Evolutionary conservation across 2,329 filamentous ascomycete genomes (phyloP), one percentile per base, ranked within the genome.

Genomic region (Hypoxylon sp.): DNA sequence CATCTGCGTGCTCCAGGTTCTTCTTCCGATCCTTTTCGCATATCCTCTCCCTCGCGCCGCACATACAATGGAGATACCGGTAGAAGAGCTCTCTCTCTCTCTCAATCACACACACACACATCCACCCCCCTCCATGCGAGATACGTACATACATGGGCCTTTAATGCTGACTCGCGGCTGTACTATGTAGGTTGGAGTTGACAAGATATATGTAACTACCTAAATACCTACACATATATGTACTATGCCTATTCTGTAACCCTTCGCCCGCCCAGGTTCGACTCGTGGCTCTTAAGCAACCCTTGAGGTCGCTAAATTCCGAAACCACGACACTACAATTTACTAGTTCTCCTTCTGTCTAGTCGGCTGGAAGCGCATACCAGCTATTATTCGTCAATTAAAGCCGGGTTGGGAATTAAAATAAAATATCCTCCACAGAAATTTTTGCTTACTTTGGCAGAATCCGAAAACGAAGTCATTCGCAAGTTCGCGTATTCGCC

Each of bases 331-430:
- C 45, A 56, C 41, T 57, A 45, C 34, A 46, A 36, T 49, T 25
- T 25, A 60, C 43, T 66, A 63, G 51, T n/a, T 58, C 56, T 52
- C 46, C 17, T 64, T 60, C 30, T 57, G 55, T 62, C 52, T 60
- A 61, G 64, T 60, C 49, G 34, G 51, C 52, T 52, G 56, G 46
- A 62, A 48, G 34, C 41, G 48, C 25, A 41, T 59, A 50, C 11
- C 53, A 14, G 25, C 34, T 57, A 34, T 53, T 51, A 70, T 68
- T 68, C 61, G 64, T 68, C 64, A 70, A 70, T 70, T 68, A 70
- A 49, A 63, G 25, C 53, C 58, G 41, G 46, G 55, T 57, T 65
- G 17, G 51, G 65, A 52, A 56, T 38, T 34, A 49, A 38, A 45
- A 56, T 30, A 32, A 43, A 43, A 55, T 55, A 32, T 14, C 49